phyloP scores from a whole-genome alignment of 371 early-diverging fungal species.

The Paraphysoderma sedebokerense region DNA sequence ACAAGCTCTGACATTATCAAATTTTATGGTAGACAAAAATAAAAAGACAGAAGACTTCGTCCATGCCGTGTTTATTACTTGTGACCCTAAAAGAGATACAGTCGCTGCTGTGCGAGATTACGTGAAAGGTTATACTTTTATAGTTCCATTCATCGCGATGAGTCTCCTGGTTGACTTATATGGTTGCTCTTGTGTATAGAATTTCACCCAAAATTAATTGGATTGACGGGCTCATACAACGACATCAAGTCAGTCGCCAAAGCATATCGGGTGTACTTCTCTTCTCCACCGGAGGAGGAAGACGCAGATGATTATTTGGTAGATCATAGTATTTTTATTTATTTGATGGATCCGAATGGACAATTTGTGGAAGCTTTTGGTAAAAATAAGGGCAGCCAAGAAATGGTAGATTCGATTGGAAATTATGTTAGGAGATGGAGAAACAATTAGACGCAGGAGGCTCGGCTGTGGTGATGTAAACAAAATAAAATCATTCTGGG shows the following conservation, averaged over 20 bases:
- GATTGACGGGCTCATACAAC: conserved; percentile 74
- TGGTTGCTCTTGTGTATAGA: conserved; percentile 24
- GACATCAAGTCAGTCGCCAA: conserved; percentile 71
- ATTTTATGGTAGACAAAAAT: neutral
- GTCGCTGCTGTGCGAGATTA: conserved; percentile 69
- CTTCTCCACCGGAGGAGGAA: conserved; percentile 62
- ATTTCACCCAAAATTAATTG: conserved; percentile 82
- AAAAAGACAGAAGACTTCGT: too few species aligned
- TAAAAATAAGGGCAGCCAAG: conserved; percentile 17
- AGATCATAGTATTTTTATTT: conserved; percentile 96
- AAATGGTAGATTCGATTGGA: conserved; percentile 14
- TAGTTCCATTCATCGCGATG: neutral
- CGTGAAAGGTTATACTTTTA: conserved; percentile 29
- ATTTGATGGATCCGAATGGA: conserved; percentile 85
- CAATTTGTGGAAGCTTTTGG: conserved; percentile 80
- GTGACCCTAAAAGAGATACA: conserved; percentile 90
- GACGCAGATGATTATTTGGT: conserved; percentile 87
- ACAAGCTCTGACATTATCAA: too few species aligned
- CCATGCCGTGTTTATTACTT: conserved; percentile 86
- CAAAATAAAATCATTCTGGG: too few species aligned
- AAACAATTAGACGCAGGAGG: neutral
- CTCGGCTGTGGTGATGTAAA: too few species aligned
- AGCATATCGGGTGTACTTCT: conserved; percentile 83
- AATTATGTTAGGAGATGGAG: neutral
- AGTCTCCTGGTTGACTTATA: neutral